Percentiles rank a stretch among this genome's conserved stretches.
phyloP scores from a whole-genome alignment of 108 stramenopile genomes.

The Mediolabrus comicus region DNA sequence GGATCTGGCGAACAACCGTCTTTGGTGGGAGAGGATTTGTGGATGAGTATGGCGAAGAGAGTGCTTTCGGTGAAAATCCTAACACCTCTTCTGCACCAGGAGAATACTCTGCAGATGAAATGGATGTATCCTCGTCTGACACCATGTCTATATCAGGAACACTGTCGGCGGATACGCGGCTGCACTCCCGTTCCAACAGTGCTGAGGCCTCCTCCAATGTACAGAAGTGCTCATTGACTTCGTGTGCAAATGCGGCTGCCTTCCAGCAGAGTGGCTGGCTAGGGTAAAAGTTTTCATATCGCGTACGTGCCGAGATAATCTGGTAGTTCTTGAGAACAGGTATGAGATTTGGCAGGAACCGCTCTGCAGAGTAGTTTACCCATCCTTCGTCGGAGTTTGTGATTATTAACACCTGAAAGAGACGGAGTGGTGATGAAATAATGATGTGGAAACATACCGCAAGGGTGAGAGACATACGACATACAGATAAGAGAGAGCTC shows the following conservation, averaged over 20 bases:
- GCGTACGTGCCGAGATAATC: slow-evolving; percentile 80
- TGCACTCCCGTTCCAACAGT: slow-evolving; percentile 41
- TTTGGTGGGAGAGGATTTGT: background rate
- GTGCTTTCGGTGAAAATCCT: background rate
- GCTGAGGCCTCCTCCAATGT: slow-evolving; percentile 45
- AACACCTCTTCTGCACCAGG: slow-evolving; percentile 35
- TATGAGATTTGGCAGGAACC: slow-evolving; percentile 71
- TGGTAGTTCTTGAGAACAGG: slow-evolving; percentile 71
- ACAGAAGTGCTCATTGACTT: slow-evolving; percentile 83
- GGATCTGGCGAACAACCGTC: background rate
- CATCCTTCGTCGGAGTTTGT: slow-evolving; percentile 93
- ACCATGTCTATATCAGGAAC: slow-evolving; percentile 49
- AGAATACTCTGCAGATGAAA: slow-evolving; percentile 64
- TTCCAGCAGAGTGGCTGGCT: slow-evolving; percentile 91
- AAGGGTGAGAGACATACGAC: background rate
- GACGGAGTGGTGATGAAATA: background rate
- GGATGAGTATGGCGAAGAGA: background rate
- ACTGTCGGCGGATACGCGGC: slow-evolving; percentile 20
- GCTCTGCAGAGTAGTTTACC: slow-evolving; percentile 86
- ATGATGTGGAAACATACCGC: background rate
- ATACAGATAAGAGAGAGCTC: no score
- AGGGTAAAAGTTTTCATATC: slow-evolving; percentile 88
- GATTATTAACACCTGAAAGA: slow-evolving; percentile 77
- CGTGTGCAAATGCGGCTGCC: slow-evolving; percentile 92
- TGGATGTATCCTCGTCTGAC: slow-evolving; percentile 43